Conservation (phyloP, 352 stramenopile genomes). For the Phytophthora sojae region DNA sequence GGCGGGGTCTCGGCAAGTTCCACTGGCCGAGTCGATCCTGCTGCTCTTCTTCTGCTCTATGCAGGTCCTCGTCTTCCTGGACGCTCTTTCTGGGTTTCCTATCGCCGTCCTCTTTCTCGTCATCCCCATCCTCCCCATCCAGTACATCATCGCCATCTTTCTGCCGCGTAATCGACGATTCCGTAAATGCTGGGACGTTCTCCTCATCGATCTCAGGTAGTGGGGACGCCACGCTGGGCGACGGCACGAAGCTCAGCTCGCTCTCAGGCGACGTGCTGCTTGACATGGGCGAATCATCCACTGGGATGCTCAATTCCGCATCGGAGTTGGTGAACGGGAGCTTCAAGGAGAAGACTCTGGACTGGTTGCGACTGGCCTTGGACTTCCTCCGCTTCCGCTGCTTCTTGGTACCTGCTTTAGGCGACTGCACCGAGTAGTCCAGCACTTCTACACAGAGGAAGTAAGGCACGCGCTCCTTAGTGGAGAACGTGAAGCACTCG, state of each 20-base stretch:
- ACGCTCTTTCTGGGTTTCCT: conserved; percentile 33
- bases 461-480: conserved; percentile 85
- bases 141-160: conserved; percentile 30
- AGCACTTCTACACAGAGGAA: conserved; percentile 86
- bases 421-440: conserved; percentile 58
- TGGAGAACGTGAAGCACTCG: conserved; percentile 87
- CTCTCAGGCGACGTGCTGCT: conserved; percentile 36
- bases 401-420: conserved; percentile 26
- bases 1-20: conserved; percentile 62
- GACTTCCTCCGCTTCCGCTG: conserved; percentile 40
- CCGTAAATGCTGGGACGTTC: conserved; percentile 5
- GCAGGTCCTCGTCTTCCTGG: conserved; percentile 40
- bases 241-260: conserved; percentile 33
- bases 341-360: conserved; percentile 54
- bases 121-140: conserved; percentile 57
- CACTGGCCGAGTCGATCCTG: conserved; percentile 78
- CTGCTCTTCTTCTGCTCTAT: conserved; percentile 53
- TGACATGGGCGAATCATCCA: conserved; percentile 35
- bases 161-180: conserved; percentile 13
- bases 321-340: conserved; percentile 61
- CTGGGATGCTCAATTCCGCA: conserved; percentile 10
- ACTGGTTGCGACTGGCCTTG: conserved; percentile 33
- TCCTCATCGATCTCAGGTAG: conserved; percentile 39
- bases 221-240: conserved; percentile 30
- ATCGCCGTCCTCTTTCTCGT: conserved; percentile 52